Evolutionary conservation across 225 moss, liverwort and hornwort species (phyloP).

Genomic region (Pleurozium schreberi): DNA sequence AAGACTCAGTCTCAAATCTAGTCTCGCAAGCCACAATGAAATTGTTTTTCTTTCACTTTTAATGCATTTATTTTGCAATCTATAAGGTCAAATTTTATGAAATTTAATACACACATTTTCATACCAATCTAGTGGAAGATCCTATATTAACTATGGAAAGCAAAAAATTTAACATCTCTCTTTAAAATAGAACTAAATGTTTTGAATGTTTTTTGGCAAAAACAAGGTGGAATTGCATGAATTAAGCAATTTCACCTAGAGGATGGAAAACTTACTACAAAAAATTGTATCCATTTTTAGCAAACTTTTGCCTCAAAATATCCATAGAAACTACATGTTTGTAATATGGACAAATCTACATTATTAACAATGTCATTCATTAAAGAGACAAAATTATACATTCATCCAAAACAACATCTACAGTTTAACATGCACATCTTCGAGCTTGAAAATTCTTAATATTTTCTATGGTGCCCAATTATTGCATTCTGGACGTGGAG

Average conservation of each 20-base stretch:
- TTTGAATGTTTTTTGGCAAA: not conserved
- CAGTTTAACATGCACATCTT: not conserved
- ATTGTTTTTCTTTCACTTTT: rapidly evolving
- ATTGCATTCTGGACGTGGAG: not conserved
- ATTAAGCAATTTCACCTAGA: not conserved
- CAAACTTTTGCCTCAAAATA: not conserved
- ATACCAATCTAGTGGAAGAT: not conserved
- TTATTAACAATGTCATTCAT: not conserved
- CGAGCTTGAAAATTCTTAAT: not conserved
- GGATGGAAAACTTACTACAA: not conserved
- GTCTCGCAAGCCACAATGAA: not conserved
- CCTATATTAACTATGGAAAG: not conserved
- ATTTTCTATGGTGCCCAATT: not conserved
- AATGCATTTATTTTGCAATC: not conserved
- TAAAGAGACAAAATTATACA: not conserved
- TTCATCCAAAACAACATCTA: not conserved
- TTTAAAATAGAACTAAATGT: not conserved
- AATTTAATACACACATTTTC: not conserved
- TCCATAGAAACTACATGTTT: rapidly evolving
- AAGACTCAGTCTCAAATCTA: not conserved
- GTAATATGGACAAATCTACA: rapidly evolving
- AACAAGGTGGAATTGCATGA: rapidly evolving
- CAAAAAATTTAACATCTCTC: not conserved
- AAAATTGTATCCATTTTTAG: not conserved
- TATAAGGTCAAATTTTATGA: not conserved